Evolutionary conservation across 768 basidiomycete genomes (phyloP).

Genomic region (Tephrocybe sp.): DNA sequence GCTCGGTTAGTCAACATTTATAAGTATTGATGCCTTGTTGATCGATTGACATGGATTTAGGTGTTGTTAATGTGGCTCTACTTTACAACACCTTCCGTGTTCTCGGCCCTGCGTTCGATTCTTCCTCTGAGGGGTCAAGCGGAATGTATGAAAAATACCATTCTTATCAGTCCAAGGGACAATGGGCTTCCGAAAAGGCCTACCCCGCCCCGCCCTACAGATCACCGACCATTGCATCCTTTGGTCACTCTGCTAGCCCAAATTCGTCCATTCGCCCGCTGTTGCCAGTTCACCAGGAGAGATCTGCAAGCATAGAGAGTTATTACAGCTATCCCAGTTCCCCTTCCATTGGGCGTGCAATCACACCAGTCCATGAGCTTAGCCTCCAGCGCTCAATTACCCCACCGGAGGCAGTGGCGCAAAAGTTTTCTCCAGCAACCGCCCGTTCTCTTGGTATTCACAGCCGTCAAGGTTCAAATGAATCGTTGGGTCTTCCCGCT

Average conservation of each 20-base stretch:
- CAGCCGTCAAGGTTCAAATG: constrained; percentile 23
- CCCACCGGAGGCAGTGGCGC: constrained; percentile 18
- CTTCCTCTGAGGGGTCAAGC: constrained; percentile 24
- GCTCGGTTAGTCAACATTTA: constrained; percentile 47
- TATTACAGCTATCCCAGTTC: constrained; percentile 22
- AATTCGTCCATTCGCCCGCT: constrained; percentile 12
- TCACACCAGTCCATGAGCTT: constrained; percentile 23
- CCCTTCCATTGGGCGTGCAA: constrained; percentile 24
- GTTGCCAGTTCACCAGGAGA: constrained; percentile 22
- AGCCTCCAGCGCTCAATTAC: constrained; percentile 19
- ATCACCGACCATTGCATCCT: constrained; percentile 10
- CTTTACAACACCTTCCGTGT: constrained; percentile 70
- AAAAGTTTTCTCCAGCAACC: constrained; percentile 7
- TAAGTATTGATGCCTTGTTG: not conserved
- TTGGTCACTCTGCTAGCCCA: constrained; percentile 8
- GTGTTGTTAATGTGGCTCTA: constrained; percentile 63
- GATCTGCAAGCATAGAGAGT: constrained; percentile 20
- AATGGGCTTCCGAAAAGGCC: constrained; percentile 18
- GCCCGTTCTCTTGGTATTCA: constrained; percentile 14
- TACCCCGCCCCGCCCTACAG: constrained; percentile 11
- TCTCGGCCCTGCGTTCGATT: constrained; percentile 51
- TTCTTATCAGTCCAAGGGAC: constrained; percentile 3
- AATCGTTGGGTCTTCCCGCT: constrained; percentile 33
- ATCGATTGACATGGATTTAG: constrained; percentile 31
- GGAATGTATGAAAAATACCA: constrained; percentile 19